Evolutionary conservation across 768 basidiomycete species (phyloP).

Genomic region (Epithele typhae): DNA sequence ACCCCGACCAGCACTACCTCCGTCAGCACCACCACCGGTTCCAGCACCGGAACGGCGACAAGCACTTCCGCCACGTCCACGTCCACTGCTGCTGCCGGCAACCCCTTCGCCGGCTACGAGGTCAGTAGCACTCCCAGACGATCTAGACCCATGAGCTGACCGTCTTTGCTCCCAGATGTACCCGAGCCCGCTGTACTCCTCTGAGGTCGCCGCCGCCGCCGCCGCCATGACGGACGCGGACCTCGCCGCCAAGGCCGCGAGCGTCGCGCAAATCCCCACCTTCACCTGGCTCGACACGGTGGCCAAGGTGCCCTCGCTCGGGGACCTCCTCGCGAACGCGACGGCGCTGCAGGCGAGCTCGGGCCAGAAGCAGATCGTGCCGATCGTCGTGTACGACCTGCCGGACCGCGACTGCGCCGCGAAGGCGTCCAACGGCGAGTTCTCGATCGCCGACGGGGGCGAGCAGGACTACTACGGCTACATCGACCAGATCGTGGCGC

Average conservation of each 20-base stretch:
- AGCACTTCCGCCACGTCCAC: not conserved
- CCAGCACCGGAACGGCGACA: no score
- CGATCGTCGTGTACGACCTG: conserved; percentile 45
- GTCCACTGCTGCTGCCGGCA: conserved; percentile 41
- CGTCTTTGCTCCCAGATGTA: conserved; percentile 33
- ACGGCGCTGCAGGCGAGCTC: conserved; percentile 37
- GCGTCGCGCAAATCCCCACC: conserved; percentile 54
- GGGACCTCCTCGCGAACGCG: conserved; percentile 54
- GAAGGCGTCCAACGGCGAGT: conserved; percentile 62
- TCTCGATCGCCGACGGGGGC: conserved; percentile 53
- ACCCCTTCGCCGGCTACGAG: conserved; percentile 49
- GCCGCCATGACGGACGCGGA: conserved; percentile 45
- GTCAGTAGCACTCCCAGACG: conserved; percentile 20
- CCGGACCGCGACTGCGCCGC: conserved; percentile 68
- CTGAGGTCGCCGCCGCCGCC: conserved; percentile 49
- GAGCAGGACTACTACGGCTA: conserved; percentile 52
- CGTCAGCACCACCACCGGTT: conserved; percentile 7
- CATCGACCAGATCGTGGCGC: conserved; percentile 59
- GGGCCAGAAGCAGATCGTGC: conserved; percentile 42
- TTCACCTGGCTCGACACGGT: conserved; percentile 61
- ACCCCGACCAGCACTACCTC: conserved; percentile 14
- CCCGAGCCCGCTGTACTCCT: conserved; percentile 51
- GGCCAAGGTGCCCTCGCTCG: conserved; percentile 50
- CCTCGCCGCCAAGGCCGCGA: conserved; percentile 44
- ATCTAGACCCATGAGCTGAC: not conserved